Conservation (phyloP, 257 asterid species). For the Misopates orontium region DNA sequence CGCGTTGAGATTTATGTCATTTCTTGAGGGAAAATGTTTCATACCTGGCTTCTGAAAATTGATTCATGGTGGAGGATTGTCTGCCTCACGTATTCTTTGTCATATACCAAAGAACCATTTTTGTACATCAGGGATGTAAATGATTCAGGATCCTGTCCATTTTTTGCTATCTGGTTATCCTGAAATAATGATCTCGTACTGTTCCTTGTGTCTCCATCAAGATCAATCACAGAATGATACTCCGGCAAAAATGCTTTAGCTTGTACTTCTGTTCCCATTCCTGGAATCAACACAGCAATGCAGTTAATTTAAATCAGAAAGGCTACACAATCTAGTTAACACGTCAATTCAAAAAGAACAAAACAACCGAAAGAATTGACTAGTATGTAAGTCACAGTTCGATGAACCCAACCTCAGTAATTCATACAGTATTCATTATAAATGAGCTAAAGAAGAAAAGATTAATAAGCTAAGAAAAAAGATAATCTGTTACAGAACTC, state of each 20-base stretch:
- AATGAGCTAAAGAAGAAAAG: too few species aligned
- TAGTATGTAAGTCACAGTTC: slow-evolving; percentile 10
- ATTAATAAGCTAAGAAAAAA: too few species aligned
- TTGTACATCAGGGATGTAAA: slow-evolving; percentile 17
- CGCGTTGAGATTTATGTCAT: too few species aligned
- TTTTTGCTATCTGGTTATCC: slow-evolving; percentile 34
- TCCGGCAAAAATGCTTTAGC: slow-evolving; percentile 39
- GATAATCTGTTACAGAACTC: too few species aligned
- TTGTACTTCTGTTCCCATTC: slow-evolving; percentile 72
- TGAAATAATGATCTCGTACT: slow-evolving; percentile 36
- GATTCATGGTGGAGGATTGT: slow-evolving; percentile 69
- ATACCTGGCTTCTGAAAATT: slow-evolving; percentile 70
- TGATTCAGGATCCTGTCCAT: slow-evolving; percentile 33
- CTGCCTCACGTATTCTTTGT: slow-evolving; percentile 53
- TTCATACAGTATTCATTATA: slow-evolving; percentile 1
- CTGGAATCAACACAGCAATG: slow-evolving; percentile 37
- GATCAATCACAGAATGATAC: slow-evolving; percentile 40
- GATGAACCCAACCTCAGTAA: slow-evolving; percentile 6
- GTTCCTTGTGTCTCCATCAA: slow-evolving; percentile 38
- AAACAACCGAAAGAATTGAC: background rate
- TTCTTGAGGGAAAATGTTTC: background rate
- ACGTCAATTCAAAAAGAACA: background rate
- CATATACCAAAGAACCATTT: slow-evolving; percentile 34
- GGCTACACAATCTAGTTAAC: background rate
- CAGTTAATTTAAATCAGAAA: background rate